Conservation (phyloP, 2,329 filamentous ascomycete genomes). For the Aspergillus luchuensis region DNA sequence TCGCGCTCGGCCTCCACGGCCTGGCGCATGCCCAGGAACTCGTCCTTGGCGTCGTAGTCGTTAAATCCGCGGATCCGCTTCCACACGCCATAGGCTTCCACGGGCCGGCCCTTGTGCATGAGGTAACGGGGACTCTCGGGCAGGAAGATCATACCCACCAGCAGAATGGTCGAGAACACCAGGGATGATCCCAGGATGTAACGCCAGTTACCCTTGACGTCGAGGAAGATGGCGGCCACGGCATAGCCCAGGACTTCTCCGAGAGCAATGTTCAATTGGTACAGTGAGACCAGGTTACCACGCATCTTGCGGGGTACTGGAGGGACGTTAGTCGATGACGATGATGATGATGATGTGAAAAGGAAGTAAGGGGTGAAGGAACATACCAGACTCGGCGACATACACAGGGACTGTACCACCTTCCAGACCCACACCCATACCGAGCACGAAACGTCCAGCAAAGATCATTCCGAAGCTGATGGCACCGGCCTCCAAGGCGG, state of each 20-base stretch:
- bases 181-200: conserved; percentile 74
- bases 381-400: conserved; percentile 61
- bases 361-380: conserved; percentile 1
- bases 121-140: conserved; percentile 70
- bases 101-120: conserved; percentile 65
- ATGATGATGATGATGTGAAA: not conserved
- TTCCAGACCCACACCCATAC: conserved; percentile 70
- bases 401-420: conserved; percentile 75
- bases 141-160: conserved; percentile 68
- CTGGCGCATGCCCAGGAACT: conserved; percentile 73
- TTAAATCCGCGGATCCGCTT: conserved; percentile 68
- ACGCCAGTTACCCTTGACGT: conserved; percentile 70
- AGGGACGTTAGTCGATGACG: not conserved
- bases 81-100: conserved; percentile 69
- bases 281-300: conserved; percentile 72
- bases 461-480: conserved; percentile 73
- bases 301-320: conserved; percentile 64
- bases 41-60: conserved; percentile 61
- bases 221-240: conserved; percentile 71
- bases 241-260: conserved; percentile 74
- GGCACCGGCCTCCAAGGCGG: conserved; percentile 66
- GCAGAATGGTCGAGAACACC: conserved; percentile 67
- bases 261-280: conserved; percentile 75
- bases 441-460: conserved; percentile 67
- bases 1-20: conserved; percentile 61